Conservation (phyloP, 768 basidiomycete genomes). For the Kwoniella heveanensis region DNA sequence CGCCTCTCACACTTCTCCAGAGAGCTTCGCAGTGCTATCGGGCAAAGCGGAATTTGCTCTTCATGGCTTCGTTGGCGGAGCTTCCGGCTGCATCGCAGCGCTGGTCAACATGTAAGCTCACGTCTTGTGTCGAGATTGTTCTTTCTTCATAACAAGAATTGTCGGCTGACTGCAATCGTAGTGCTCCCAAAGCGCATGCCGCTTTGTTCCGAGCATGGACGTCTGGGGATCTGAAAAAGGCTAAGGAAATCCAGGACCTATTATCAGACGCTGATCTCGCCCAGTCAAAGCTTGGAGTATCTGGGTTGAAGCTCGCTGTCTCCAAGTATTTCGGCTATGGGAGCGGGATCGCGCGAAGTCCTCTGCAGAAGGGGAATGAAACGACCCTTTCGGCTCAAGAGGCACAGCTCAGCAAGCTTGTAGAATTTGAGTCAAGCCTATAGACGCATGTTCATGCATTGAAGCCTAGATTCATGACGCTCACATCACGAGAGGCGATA, state of each 20-base stretch:
- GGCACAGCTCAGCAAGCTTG: conserved; percentile 30
- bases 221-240: conserved; percentile 25
- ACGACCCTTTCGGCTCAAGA: conserved; percentile 33
- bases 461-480: no score
- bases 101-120: conserved; percentile 25
- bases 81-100: conserved; percentile 18
- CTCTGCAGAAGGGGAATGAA: conserved; percentile 52
- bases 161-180: background rate
- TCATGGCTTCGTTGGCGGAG: conserved; percentile 27
- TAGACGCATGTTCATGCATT: background rate
- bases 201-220: conserved; percentile 27
- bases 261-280: conserved; percentile 31
- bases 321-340: conserved; percentile 39
- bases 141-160: background rate
- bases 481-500: no score
- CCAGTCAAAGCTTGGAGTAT: conserved; percentile 30
- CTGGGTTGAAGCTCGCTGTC: conserved; percentile 38
- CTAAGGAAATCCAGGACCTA: conserved; percentile 29
- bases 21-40: conserved; percentile 17
- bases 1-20: conserved; percentile 13
- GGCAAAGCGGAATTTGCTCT: conserved; percentile 29
- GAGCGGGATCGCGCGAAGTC: conserved; percentile 21
- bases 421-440: conserved; percentile 15
- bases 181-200: conserved; percentile 34
- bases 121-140: background rate